Base-by-base conservation (phyloP, 2,329 filamentous ascomycete species). In the Parafenestella ontariensis region DNA sequence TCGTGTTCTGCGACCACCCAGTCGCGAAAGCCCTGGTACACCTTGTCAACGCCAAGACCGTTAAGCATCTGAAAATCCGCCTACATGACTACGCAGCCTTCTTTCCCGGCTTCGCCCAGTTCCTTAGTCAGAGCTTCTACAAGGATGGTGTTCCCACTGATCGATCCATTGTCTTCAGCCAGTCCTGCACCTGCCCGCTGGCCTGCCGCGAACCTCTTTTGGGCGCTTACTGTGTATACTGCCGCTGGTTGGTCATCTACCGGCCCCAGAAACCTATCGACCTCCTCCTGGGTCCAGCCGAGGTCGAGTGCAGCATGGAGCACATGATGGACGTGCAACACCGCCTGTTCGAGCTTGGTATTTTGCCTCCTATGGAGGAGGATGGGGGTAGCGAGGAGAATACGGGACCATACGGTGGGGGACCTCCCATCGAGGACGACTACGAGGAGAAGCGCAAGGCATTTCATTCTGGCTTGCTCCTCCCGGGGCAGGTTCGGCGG, bases 1-100 rank as follows among this genome's bases (percentile, higher is more conserved):
- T 66, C 20, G 20, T 61, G 4, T 61, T 53, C 47, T 46, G 31
- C 33, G 41, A 56, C 17, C 59, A 66, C 45, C 63, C 61, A 11
- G 51, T 66, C 5, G 26, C 51, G 5, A 44, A 50, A 17, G 56
- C 54, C 11, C 37, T 66, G 11, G 31, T 52, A 4, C 10, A 20
- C 7, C 33, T 64, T 6, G 37, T 61, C n/a, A 36, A 50, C 20
- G 23, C 29, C 4, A 46, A 48, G 21, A 48, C 41, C 1, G 53
- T 58, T 6, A 43, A 41, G 18, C 45, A 57, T 26, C 7, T 64
- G 1, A 59, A 52, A 37, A 39, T 66, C 24, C 63, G 61, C 15
- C 13, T 64, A 1, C 61, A 66, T 24, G 49, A 66, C 39, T 55
- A 49, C 10, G 63, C 61, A 8, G 17, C 15, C 4, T 17, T 64